Evolutionary conservation across 495 filamentous ascomycete species (phyloP).

Genomic region (Penicillium samsonianum): DNA sequence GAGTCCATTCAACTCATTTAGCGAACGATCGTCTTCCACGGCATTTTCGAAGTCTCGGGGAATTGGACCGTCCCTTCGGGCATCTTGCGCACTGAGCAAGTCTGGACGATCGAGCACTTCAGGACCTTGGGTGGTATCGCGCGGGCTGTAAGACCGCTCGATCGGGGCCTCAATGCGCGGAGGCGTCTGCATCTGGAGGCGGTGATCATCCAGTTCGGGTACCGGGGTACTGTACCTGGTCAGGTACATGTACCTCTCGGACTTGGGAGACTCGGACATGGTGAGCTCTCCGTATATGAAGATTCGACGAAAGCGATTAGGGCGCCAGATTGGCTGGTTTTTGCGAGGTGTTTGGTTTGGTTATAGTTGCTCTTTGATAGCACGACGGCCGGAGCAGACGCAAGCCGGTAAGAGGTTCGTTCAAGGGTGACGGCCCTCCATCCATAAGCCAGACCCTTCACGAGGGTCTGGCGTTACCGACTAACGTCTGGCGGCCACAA

Average conservation of each 20-base stretch:
- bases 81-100: constrained; percentile 53
- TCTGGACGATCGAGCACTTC: constrained; percentile 45
- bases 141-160: constrained; percentile 37
- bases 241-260: constrained; percentile 56
- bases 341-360: constrained; percentile 5
- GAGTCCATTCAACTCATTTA: constrained; percentile 43
- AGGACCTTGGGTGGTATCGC: constrained; percentile 39
- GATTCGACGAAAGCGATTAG: constrained; percentile 15
- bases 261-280: constrained; percentile 67
- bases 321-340: constrained; percentile 23
- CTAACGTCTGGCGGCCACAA: constrained; percentile 45
- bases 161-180: constrained; percentile 59
- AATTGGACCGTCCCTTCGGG: constrained; percentile 50
- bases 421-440: constrained; percentile 42
- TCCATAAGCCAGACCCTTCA: constrained; percentile 51
- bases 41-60: constrained; percentile 79
- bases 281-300: constrained; percentile 17
- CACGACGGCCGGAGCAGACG: constrained; percentile 33
- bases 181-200: constrained; percentile 69
- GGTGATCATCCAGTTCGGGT: constrained; percentile 90
- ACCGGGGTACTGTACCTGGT: constrained; percentile 75
- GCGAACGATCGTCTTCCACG: constrained; percentile 70
- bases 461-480: constrained; percentile 51
- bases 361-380: constrained; percentile 21
- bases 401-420: constrained; percentile 37